Base-by-base conservation (phyloP, 192 early-diverging fungal genomes). In the Spizellomyces sp. region DNA sequence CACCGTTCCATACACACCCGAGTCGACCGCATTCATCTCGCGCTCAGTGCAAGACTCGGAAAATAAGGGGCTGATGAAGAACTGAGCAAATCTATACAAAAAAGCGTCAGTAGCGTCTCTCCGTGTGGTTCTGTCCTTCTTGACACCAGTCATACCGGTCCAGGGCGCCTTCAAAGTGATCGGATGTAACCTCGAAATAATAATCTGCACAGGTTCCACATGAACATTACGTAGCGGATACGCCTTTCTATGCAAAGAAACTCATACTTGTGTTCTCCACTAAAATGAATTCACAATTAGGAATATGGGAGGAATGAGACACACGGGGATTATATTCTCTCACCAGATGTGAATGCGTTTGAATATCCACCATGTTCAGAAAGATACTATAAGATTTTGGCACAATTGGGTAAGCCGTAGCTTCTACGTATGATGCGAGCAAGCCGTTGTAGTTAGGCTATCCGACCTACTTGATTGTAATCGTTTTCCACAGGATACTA, bases 11-110 rank as follows among this genome's bases (percentile, higher is more conserved):
- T 14, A 58, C 62, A 74, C 73, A 83, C 88, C 88, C 4, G 96
- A 97, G 80, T 99, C 95, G 6, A 99, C 95, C 0, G 97, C 97
- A 6, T 86, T 81, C 70, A 98, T 79, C 80, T 99, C 97, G 58
- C 96, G 88, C 52, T 99, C 97, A 10, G 91, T 95, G 75, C 94
- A 95, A 62, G 85, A 87, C 17, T 89, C 88, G 41, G 87, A 84
- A 79, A 98, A 98, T 57, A 96, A 87, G 45, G 97, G 96, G 27
- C 84, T 81, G 44, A 95, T 94, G 71, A 99, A 99, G 77, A 98
- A 99, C 75, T 96, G 91, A 76, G 79, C 68, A 76, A 70, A 68
- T 66, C 70, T 17, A 57, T 68, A 36, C 27, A 36, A 36, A 36
- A 36, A 36, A 36, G 27, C 27, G 27, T 36, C 27, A 36, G 27